These are phyloP conservation scores for Melastoma malabathricum DNA, from an alignment of 345 rosid species.

Conservation along the genomic window DNA sequence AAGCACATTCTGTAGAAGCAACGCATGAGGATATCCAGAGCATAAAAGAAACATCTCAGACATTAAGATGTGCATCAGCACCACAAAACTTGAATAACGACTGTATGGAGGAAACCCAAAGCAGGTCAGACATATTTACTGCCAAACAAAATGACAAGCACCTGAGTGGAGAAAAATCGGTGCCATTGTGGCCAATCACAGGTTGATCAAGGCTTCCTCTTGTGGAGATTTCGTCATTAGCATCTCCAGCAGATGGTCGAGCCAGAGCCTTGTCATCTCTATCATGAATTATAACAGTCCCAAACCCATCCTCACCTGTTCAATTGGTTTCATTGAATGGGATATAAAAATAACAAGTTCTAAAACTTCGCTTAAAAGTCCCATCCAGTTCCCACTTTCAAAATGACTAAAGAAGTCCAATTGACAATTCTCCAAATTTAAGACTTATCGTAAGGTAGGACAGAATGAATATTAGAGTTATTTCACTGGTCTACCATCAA, in stretches of 20 bases:
- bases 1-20: neutral
- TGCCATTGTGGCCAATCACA: conserved; percentile 22
- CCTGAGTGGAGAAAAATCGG: conserved; percentile 25
- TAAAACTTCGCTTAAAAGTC: neutral
- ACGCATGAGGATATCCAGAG: neutral
- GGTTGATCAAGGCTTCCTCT: conserved; percentile 16
- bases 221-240: conserved; percentile 19
- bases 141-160: conserved; percentile 9
- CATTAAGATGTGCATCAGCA: neutral
- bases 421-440: neutral
- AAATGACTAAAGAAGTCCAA: too few species aligned
- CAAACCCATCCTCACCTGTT: conserved; percentile 75
- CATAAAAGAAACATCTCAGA: conserved; percentile 1
- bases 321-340: neutral
- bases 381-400: too few species aligned
- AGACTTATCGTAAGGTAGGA: neutral
- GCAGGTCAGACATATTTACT: neutral
- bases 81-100: neutral
- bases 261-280: conserved; percentile 33
- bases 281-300: conserved; percentile 65
- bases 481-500: neutral
- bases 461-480: conserved; percentile 2
- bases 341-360: neutral
- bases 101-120: neutral
- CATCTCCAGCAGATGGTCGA: conserved; percentile 14